Evolutionary conservation across 495 filamentous ascomycete species (phyloP), one percentile per base, ranked within the genome.

Genomic region (Parathielavia hyrcaniae): DNA sequence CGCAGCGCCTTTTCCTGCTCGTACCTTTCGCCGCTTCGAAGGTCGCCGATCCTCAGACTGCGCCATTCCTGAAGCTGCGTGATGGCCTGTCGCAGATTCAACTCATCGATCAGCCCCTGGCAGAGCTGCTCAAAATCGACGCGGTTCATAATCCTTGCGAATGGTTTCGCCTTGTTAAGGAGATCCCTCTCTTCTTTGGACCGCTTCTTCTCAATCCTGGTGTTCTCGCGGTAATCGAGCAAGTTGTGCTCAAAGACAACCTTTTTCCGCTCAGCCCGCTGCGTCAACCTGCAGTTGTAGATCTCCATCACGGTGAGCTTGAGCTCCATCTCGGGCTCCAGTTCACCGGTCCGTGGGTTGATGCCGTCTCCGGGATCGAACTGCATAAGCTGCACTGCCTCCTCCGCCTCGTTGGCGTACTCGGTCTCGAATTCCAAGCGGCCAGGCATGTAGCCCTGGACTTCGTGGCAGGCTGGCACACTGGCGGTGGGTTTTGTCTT

Each of bases 291-390:
- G 26, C 88, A 86, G 67, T 97, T 97, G 74, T 99, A 99, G 55
- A 99, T 97, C 61, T 96, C 91, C 80, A 99, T 97, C 4, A 99
- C 90, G 0, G 91, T 95, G 76, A 97, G 83, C 77, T 99, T 99
- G 58, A 99, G 78, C 60, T 96, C 91, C 78, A 91, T 92, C 72
- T 99, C 93, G 12, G 91, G 89, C 58, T 97, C 95, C 17, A 87
- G 73, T 63, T 90, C 86, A 59, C 88, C 87, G 3, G 89, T 96
- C 13, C 79, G 74, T 6, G 85, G 84, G 60, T 93, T 91, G 61
- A 93, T 78, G 49, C 93, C 93, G 65, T 96, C 91, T 14, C 93
- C 93, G 1, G 93, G 91, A 50, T 97, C 92, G 64, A 99, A 99
- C 59, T 95, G 86, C 88, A 99, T 96, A 56, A 93, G 86, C 69